These are phyloP conservation scores for Aspergillus sergii DNA, from an alignment of 2,329 filamentous ascomycete species.

Conservation along the genomic window DNA sequence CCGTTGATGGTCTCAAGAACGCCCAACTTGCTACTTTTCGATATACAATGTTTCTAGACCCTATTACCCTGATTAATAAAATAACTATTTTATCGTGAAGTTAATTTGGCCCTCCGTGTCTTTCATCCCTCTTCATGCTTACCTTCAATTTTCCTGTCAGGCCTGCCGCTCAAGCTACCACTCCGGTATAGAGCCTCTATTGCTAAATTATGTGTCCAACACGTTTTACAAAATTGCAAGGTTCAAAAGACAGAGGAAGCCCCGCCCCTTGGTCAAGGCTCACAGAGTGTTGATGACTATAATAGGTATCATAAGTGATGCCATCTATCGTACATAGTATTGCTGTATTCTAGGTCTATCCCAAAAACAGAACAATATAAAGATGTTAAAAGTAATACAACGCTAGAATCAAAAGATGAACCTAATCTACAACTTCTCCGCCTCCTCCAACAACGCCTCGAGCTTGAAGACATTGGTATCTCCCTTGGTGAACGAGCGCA, in stretches of 20 bases:
- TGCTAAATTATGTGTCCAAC: not conserved
- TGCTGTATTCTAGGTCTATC: not conserved
- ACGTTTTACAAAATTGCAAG: not conserved
- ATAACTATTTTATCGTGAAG: not conserved
- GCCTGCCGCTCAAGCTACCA: not conserved
- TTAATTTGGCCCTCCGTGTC: not conserved
- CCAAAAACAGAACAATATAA: not conserved
- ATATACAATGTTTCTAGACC: not conserved
- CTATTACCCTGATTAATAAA: not conserved
- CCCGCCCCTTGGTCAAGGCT: not conserved
- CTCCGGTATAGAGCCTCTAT: not conserved
- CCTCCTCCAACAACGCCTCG: slow-evolving; percentile 83
- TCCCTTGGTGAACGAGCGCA: slow-evolving; percentile 80
- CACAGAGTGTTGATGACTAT: not conserved
- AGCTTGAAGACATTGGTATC: slow-evolving; percentile 75
- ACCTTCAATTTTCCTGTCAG: not conserved
- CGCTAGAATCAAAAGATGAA: not conserved
- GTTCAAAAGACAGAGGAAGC: not conserved
- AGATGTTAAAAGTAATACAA: not conserved
- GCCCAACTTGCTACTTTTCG: not conserved
- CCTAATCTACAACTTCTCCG: slow-evolving; percentile 67
- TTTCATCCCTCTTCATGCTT: not conserved
- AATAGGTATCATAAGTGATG: not conserved
- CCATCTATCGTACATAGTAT: not conserved
- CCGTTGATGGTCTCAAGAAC: not conserved